phyloP scores from a whole-genome alignment of 2,329 filamentous ascomycete genomes.

The Kalaharituber pfeilii region DNA sequence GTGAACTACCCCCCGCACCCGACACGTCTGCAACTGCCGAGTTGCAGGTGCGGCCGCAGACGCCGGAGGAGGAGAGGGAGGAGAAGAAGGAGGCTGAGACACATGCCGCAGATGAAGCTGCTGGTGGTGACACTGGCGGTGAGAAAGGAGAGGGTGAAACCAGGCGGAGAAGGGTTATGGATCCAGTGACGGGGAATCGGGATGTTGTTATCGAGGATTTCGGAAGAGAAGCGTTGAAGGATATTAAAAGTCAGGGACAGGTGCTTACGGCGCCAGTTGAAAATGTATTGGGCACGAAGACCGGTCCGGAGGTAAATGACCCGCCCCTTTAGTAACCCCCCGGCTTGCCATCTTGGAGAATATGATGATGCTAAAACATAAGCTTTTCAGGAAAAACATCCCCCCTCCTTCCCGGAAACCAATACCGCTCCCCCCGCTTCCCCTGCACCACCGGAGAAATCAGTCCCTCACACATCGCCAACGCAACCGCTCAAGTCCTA shows the following conservation, averaged over 20 bases:
- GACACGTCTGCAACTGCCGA: neutral
- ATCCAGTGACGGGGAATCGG: neutral
- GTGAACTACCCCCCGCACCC: neutral
- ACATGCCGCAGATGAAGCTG: neutral
- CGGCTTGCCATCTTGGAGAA: too few species aligned
- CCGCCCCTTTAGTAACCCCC: too few species aligned
- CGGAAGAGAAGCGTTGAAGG: neutral
- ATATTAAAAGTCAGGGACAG: neutral
- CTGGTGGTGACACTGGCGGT: too few species aligned
- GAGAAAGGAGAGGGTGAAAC: too few species aligned
- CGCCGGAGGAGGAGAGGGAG: neutral
- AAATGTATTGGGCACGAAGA: neutral
- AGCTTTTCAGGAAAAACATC: neutral
- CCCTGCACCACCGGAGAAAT: neutral
- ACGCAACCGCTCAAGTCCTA: slow-evolving; percentile 64
- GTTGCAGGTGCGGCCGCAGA: neutral
- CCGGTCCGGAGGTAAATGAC: too few species aligned
- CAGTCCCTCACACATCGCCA: slow-evolving; percentile 22
- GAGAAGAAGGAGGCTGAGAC: neutral
- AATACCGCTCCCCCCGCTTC: neutral
- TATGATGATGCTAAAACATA: too few species aligned
- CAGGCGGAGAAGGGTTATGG: neutral
- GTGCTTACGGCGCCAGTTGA: neutral
- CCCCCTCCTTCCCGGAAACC: neutral
- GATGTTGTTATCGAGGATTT: neutral